Base-by-base conservation (phyloP, 306 rosid genomes). In the Ziziphus jujuba region DNA sequence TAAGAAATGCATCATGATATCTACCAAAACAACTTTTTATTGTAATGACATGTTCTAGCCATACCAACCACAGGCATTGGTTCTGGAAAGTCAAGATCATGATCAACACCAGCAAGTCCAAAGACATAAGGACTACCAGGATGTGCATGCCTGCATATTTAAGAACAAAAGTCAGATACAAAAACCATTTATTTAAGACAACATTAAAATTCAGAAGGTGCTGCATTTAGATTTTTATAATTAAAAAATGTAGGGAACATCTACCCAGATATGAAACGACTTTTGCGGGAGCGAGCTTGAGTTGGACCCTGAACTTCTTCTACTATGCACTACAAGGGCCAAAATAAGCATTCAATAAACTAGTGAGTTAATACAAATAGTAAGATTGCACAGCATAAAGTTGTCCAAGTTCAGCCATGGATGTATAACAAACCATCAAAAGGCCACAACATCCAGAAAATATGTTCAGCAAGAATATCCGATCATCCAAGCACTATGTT, bases 61-160 rank as follows among this genome's bases (percentile, higher is more conserved):
- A 74, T 85, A 92, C 98, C 98, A 72, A 86, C 84, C 20, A 92
- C 93, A 65, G 98, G 98, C 97, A 92, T 92, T 54, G 98, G 96
- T 76, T 92, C 98, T 19, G 98, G 98, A 76, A 92, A 92, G 83
- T 92, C 92, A 51, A 92, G 91, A 79, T 92, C 97, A 14, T 87
- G 88, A 80, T 92, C 97, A 45, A 83, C 84, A 65, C 88, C 97
- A 63, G 82, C 97, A 79, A 92, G 97, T 63, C 98, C 98, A 48
- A 87, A 92, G 67, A 92, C 98, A 71, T 92, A 92, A 15, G 98
- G 98, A 75, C 83, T 92, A 64, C 98, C 98, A 25, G 98, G 98
- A 87, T 89, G 97, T 74, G 98, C 97, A 83, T 92, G 98, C 89
- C 98, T 92, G 83, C 49, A 76, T 56, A 51, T 60, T n/a, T n/a